Base-by-base conservation (phyloP, 2,329 filamentous ascomycete genomes). In the Balansia obtecta region DNA sequence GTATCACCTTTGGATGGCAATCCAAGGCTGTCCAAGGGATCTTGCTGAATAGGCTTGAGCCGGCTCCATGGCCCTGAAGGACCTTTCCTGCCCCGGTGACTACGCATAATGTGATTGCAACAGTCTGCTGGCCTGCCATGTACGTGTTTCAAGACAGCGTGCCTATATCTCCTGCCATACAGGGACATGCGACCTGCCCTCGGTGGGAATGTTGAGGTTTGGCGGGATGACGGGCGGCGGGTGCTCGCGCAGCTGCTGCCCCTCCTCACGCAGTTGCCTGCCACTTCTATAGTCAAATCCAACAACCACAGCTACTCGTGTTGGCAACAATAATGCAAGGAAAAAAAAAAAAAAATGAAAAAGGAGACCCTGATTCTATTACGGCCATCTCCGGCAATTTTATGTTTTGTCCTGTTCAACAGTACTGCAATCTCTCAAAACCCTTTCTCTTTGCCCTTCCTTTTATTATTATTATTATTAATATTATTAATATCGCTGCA, bases 1-100 rank as follows among this genome's bases (percentile, higher is more conserved):
- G 76, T 86, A 66, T 97, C 91, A 48, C 91, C 91, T 63, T 95
- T 96, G 2, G 89, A 95, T 4, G 88, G 88, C 56, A 95, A 75
- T 1, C 91, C 90, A 57, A 94, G 85, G 53, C 74, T 77, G 58
- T 94, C 86, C 30, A 97, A 72, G 13, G 86, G 80, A 65, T 96
- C 89, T 51, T 81, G 71, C 43, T 84, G 79, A 53, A 83, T 76
- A 12, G 86, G 84, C 65, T 85, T 89, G 55, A 94, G 71, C 55
- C 86, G 76, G 53, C 77, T 79, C 81, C 84, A 87, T 57, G 79
- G 74, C 47, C 75, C 75, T 45, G 80, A 78, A 10, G 63, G 55
- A 15, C 57, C 55, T 46, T 61, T 64, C 43, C 56, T 61, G 41
- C 63, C 61, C 60, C 60, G 61, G 37, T 57, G 57, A 34, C 55